A percentile compares a stretch with the other conserved stretches of the same genome.
These are phyloP conservation scores for Anisogramma anomala DNA, from an alignment of 2,329 filamentous ascomycete species.

Conservation along the genomic window DNA sequence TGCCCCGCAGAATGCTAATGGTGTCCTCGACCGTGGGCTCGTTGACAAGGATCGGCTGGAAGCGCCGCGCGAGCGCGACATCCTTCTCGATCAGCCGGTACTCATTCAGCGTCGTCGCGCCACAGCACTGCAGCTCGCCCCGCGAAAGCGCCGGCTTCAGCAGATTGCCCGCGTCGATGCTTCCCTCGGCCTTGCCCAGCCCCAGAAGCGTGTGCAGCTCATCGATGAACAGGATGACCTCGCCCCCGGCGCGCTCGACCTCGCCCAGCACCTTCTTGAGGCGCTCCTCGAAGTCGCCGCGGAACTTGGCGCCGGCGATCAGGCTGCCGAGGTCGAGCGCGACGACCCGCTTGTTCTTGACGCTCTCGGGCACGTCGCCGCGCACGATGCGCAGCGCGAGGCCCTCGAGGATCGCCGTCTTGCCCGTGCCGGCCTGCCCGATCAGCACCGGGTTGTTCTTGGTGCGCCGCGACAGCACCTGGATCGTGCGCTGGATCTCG, in stretches of 20 bases:
- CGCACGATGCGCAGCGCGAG: constrained; percentile 80
- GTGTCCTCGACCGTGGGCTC: constrained; percentile 88
- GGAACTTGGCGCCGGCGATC: constrained; percentile 90
- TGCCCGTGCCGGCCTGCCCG: constrained; percentile 80
- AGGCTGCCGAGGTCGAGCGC: constrained; percentile 80
- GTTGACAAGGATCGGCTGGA: constrained; percentile 88
- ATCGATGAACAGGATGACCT: constrained; percentile 90
- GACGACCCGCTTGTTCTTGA: constrained; percentile 88
- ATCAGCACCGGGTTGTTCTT: constrained; percentile 97
- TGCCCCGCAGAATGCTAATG: constrained; percentile 87
- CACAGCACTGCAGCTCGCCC: constrained; percentile 88
- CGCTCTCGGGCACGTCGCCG: constrained; percentile 88
- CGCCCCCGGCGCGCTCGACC: constrained; percentile 76
- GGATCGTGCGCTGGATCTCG: constrained; percentile 89
- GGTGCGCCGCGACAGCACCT: constrained; percentile 80
- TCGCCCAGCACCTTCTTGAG: constrained; percentile 85
- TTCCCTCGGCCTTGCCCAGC: constrained; percentile 88
- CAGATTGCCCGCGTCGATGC: constrained; percentile 90
- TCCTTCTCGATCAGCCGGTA: constrained; percentile 95
- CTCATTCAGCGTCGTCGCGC: constrained; percentile 85
- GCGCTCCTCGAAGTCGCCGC: constrained; percentile 92
- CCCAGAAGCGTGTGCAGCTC: constrained; percentile 87
- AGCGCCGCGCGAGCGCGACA: constrained; percentile 78
- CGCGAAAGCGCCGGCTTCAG: constrained; percentile 87
- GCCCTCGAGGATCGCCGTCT: constrained; percentile 87